Conservation (phyloP, 768 basidiomycete genomes). For the Tulasnella calospora region DNA sequence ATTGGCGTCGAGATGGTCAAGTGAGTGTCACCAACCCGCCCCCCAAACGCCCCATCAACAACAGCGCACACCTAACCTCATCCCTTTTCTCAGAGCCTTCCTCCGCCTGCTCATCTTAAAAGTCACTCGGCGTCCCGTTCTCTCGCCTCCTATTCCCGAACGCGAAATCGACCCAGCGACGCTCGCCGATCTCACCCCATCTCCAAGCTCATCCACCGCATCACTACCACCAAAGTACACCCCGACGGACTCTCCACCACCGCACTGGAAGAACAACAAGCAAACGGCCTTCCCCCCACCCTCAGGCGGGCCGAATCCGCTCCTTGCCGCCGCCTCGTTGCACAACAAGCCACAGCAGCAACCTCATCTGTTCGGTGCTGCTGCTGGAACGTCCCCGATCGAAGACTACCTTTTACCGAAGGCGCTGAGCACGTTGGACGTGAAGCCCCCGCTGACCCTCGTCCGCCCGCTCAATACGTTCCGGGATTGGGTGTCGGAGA, state of each 20-base stretch:
- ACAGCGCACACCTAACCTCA: not conserved
- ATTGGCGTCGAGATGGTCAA: slow-evolving; percentile 77
- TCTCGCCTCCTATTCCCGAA: slow-evolving; percentile 77
- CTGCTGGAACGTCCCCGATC: slow-evolving; percentile 35
- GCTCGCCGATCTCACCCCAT: slow-evolving; percentile 42
- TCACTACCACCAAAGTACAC: not conserved
- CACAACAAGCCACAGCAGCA: slow-evolving; percentile 13
- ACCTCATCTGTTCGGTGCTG: not conserved
- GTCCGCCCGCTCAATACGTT: slow-evolving; percentile 56
- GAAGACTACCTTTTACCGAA: slow-evolving; percentile 83
- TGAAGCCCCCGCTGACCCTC: slow-evolving; percentile 65
- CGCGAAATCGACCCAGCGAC: slow-evolving; percentile 78
- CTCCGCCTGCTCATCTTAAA: slow-evolving; percentile 69
- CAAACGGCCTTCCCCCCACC: slow-evolving; percentile 55
- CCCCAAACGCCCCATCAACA: slow-evolving; percentile 22
- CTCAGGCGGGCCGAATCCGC: slow-evolving; percentile 37
- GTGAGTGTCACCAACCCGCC: slow-evolving; percentile 44
- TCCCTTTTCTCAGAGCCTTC: slow-evolving; percentile 50
- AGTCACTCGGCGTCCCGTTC: slow-evolving; percentile 68
- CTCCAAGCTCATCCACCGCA: not conserved
- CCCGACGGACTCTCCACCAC: slow-evolving; percentile 46
- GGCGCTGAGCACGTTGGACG: slow-evolving; percentile 65
- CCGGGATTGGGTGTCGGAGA: slow-evolving; percentile 71
- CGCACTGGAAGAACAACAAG: slow-evolving; percentile 77
- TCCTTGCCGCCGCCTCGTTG: slow-evolving; percentile 30